A percentile compares a stretch with the other conserved stretches of the same genome.
These are phyloP conservation scores for Pseudogymnoascus pannorum DNA, from an alignment of 2,329 filamentous ascomycete species.

Conservation along the genomic window DNA sequence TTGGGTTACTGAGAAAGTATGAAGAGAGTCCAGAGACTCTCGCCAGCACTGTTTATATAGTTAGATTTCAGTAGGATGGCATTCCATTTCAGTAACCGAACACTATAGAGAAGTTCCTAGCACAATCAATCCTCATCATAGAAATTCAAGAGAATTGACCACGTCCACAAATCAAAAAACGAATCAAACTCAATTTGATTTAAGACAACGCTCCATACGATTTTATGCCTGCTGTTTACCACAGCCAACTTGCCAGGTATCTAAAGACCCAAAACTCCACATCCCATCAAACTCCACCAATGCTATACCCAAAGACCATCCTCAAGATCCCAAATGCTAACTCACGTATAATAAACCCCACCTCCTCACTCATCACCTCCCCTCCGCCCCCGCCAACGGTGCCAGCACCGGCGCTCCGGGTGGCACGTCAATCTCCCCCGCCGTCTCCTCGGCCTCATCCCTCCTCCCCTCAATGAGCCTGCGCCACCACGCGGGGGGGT, in stretches of 20 bases:
- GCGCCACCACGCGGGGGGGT: constrained; percentile 86
- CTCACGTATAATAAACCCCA: not conserved
- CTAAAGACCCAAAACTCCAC: not conserved
- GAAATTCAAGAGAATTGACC: not conserved
- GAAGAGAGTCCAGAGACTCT: not conserved
- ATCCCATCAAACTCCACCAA: not conserved
- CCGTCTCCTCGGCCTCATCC: not conserved
- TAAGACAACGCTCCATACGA: not conserved
- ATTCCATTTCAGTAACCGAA: not conserved
- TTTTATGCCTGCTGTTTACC: not conserved
- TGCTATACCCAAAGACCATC: not conserved
- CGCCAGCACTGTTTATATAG: not conserved
- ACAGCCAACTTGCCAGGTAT: not conserved
- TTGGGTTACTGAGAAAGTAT: no score
- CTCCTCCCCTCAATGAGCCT: not conserved
- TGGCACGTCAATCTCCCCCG: not conserved
- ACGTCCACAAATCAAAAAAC: not conserved
- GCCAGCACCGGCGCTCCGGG: not conserved
- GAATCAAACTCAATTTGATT: not conserved
- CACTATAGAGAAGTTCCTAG: not conserved
- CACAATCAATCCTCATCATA: not conserved
- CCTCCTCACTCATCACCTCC: not conserved
- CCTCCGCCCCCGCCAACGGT: not conserved
- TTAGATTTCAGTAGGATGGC: not conserved
- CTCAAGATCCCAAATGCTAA: not conserved